These are phyloP conservation scores for Tuber aestivum DNA, from an alignment of 495 filamentous ascomycete species.

Conservation along the genomic window DNA sequence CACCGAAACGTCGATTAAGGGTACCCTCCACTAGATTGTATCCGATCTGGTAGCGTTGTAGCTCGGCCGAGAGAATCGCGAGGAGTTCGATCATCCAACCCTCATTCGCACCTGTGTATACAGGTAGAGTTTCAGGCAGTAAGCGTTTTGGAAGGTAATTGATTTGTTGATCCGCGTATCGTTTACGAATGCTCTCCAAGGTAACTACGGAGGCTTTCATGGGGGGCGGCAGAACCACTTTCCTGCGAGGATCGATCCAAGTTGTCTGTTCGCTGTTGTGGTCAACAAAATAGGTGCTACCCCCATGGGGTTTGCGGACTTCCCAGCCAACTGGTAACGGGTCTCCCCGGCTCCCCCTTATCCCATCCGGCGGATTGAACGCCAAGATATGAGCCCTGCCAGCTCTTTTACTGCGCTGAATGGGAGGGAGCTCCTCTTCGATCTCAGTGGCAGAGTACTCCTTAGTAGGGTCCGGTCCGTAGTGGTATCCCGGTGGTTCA, in stretches of 20 bases:
- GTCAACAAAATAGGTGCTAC: not conserved
- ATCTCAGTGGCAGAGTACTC: not conserved
- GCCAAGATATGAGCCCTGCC: too few relatives aligned
- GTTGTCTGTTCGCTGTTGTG: slow-evolving; percentile 5
- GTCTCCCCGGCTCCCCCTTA: not conserved
- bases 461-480: not conserved
- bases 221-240: not conserved
- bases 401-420: not conserved
- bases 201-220: not conserved
- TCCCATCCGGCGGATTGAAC: not conserved
- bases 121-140: not conserved
- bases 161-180: not conserved
- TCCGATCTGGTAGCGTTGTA: not conserved
- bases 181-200: not conserved
- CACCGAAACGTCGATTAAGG: not conserved
- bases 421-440: not conserved
- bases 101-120: not conserved
- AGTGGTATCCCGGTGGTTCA: not conserved
- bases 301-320: not conserved
- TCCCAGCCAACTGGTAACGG: not conserved
- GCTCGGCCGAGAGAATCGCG: not conserved
- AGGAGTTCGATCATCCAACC: not conserved
- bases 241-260: slow-evolving; percentile 1
- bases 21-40: not conserved
- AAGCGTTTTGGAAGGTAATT: not conserved